Conservation (phyloP, 2,329 filamentous ascomycete species). For the Sclerotinia minor region DNA sequence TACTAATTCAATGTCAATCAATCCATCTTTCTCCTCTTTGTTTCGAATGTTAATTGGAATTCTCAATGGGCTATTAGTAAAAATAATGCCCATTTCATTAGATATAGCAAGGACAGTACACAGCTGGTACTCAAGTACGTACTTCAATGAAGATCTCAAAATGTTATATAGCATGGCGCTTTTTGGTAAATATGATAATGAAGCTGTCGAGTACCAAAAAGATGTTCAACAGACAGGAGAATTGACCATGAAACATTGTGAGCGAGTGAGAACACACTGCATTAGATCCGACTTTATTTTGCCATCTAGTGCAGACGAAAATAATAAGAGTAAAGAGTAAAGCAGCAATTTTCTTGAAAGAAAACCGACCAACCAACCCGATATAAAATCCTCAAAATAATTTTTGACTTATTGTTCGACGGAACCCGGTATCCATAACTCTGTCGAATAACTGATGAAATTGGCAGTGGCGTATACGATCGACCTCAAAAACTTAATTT, state of each 20-base stretch:
- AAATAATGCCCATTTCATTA: background rate
- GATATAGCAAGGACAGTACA: slow-evolving; percentile 7
- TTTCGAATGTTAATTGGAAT: slow-evolving; percentile 2
- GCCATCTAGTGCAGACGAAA: slow-evolving; percentile 40
- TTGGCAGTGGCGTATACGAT: background rate
- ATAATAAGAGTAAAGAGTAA: slow-evolving; percentile 36
- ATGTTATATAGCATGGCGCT: slow-evolving; percentile 19
- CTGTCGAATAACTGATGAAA: slow-evolving; percentile 18
- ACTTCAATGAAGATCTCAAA: slow-evolving; percentile 18
- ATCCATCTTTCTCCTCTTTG: background rate
- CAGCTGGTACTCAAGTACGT: background rate
- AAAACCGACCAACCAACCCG: slow-evolving; percentile 32
- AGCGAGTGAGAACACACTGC: slow-evolving; percentile 32
- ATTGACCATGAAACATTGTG: slow-evolving; percentile 31
- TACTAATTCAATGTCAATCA: slow-evolving; percentile 4
- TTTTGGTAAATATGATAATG: slow-evolving; percentile 8
- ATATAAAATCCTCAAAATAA: slow-evolving; percentile 25
- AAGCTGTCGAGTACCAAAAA: slow-evolving; percentile 19
- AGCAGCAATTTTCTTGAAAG: slow-evolving; percentile 34
- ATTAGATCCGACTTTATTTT: slow-evolving; percentile 41
- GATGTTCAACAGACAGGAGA: slow-evolving; percentile 19
- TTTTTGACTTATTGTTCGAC: slow-evolving; percentile 19
- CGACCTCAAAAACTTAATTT: slow-evolving; percentile 7
- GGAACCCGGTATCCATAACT: slow-evolving; percentile 28
- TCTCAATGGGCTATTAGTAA: background rate